Evolutionary conservation across 208 protist species (phyloP), one percentile per base, ranked within the genome.

Genomic region (Leishmania turanica): DNA sequence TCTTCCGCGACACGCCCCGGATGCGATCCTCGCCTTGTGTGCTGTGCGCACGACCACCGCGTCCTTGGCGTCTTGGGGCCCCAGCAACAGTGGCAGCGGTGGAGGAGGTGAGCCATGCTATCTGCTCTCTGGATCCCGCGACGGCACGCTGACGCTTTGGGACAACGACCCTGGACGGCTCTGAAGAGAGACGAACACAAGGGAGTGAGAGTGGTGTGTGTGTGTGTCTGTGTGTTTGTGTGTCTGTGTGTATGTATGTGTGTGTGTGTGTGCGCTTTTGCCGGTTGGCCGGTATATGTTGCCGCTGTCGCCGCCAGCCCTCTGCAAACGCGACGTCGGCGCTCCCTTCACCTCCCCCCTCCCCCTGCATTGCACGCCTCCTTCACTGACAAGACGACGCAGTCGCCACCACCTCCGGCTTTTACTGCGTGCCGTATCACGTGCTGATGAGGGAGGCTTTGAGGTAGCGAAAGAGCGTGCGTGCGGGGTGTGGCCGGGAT

Each of bases 101-200:
- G 42, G 62, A 2, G 51, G 74, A 9, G 81, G 70, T 31, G 77
- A 77, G 27, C 74, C 78, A 3, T 75, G 78, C 2, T 84, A 84
- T 45, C 74, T 96, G 47, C 83, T 89, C 1, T 94, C 90, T 3
- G 92, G 89, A 6, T 73, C 86, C 9, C 87, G 92, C 9, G 90
- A 96, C 56, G 92, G 92, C 0, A 84, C 85, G 1, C 79, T 96
- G 24, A 92, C 84, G 0, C 73, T 93, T n/a, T 96, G 92, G 92
- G 74, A 87, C 49, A 93, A 92, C 74, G 74, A 70, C 34, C 54
- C 34, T 31, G 56, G 9, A 53, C 34, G 3, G 21, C 34, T 21
- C 34, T 77, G 56, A 77, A n/a, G 11, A 47, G 40, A 45, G 15
- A 24, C 47, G 47, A 40, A n/a, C 47, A 40, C 5, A 37, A 7